phyloP scores from a whole-genome alignment of 352 stramenopile species.

The Pythium monospermum region DNA sequence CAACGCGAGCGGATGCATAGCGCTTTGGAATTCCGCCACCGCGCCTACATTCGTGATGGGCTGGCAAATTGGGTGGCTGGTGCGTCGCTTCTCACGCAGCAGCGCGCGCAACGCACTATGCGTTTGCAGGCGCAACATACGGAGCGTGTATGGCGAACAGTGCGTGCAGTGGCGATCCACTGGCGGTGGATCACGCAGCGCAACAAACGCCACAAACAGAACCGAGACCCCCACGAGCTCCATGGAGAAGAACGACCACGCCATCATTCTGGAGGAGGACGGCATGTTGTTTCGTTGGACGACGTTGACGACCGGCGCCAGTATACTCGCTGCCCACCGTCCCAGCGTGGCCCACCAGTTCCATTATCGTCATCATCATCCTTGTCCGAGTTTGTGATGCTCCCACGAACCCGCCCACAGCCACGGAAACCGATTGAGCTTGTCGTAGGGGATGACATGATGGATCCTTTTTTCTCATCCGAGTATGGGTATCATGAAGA shows the following conservation, averaged over 20 bases:
- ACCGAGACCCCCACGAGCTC: background rate
- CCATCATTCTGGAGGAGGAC: no score
- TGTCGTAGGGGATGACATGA: conserved; percentile 15
- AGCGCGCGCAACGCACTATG: conserved; percentile 26
- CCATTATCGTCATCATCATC: no score
- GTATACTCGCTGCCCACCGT: no score
- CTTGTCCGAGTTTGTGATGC: conserved; percentile 30
- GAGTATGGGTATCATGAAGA: no score
- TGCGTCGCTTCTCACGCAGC: conserved; percentile 29
- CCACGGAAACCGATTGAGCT: conserved; percentile 34
- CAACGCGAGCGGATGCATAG: conserved; percentile 43
- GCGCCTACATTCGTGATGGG: conserved; percentile 35
- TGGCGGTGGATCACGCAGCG: conserved; percentile 18
- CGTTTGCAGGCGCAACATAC: conserved; percentile 15
- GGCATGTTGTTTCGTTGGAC: no score
- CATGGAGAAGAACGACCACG: no score
- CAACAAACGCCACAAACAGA: background rate
- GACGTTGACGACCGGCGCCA: no score
- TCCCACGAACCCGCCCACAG: conserved; percentile 28
- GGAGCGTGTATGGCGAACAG: conserved; percentile 16
- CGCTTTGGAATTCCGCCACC: conserved; percentile 46
- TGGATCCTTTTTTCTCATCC: no score
- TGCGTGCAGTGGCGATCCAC: conserved; percentile 20
- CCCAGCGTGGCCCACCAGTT: no score
- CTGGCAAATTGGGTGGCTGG: conserved; percentile 46